Base-by-base conservation (phyloP, 257 asterid species). In the Eustoma russellianum region DNA sequence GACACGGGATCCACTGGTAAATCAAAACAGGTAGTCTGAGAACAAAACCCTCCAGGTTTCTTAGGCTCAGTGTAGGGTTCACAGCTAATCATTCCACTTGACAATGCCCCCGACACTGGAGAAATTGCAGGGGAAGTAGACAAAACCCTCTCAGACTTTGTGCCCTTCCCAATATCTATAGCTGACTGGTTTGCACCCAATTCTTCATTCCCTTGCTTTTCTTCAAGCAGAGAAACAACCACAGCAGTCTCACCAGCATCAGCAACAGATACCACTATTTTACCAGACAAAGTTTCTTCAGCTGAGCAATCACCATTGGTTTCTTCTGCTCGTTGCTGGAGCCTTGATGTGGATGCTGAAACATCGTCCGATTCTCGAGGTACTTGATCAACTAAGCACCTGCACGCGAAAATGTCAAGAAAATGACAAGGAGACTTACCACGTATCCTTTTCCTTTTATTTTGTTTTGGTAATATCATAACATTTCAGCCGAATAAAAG, bases 241-340 rank as follows among this genome's bases (percentile, higher is more conserved):
- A 86, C 69, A 69, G 92, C 95, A 9, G 98, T 83, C 83, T 90
- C 96, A 57, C 94, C 91, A 63, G 67, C 95, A 74, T 77, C 98
- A 63, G 93, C 96, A 70, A 83, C 71, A 75, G 94, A 78, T 15
- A 86, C 85, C 17, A 79, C 79, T 65, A 86, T 79, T 72, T 90
- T 78, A 64, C 94, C 94, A 33, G 86, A 69, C 51, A 83, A 79
- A 70, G 83, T 68, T 67, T 70, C 77, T 63, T 74, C 87, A 6
- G 55, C 57, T 46, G 59, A 62, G 63, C 55, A 67, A 63, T 72
- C 66, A 52, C 72, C 59, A 56, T 55, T 66, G 53, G 53, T 66
- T 56, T 56, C 54, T 62, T 61, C 92, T 57, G 64, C 55, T 56
- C 63, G 69, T 43, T 56, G 69, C 59, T 77, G 79, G 72, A 52